Evolutionary conservation across 805 yeast genomes (phyloP).

Genomic region (Cyberlindnera samutprakarnensis): DNA sequence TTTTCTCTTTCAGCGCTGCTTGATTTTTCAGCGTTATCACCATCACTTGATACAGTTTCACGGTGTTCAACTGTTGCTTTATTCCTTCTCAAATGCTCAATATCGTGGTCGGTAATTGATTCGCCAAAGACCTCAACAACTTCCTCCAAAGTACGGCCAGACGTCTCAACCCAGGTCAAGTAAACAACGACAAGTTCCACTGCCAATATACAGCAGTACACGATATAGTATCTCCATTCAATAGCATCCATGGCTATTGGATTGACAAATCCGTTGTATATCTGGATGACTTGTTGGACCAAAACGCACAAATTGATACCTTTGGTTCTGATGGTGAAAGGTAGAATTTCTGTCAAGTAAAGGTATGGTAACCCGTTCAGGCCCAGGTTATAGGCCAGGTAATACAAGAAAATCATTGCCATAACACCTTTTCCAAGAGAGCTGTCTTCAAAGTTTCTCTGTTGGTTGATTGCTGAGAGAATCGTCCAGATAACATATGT

Average conservation of each 20-base stretch:
- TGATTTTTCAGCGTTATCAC: conserved; percentile 2
- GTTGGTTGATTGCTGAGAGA: conserved; percentile 38
- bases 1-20: conserved; percentile 6
- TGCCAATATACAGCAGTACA: conserved; percentile 25
- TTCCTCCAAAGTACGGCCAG: conserved; percentile 31
- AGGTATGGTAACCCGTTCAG: conserved; percentile 38
- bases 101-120: conserved; percentile 10
- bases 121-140: conserved; percentile 30
- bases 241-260: conserved; percentile 31
- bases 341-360: conserved; percentile 36
- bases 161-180: conserved; percentile 31
- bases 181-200: conserved; percentile 25
- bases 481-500: conserved; percentile 36
- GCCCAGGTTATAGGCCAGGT: conserved; percentile 34
- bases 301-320: conserved; percentile 20
- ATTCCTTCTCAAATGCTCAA: conserved; percentile 9
- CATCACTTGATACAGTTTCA: conserved; percentile 12
- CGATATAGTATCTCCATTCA: conserved; percentile 30
- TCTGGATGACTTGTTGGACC: conserved; percentile 20
- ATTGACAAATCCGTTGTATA: conserved; percentile 29
- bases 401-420: conserved; percentile 44
- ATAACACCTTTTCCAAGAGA: conserved; percentile 37
- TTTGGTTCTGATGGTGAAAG: conserved; percentile 26
- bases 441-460: conserved; percentile 33
- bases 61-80: conserved; percentile 13